Percentiles rank a stretch among this genome's conserved stretches.
These are phyloP conservation scores for Hermanozyma aechmeae DNA, from an alignment of 805 yeast genomes.

Conservation along the genomic window DNA sequence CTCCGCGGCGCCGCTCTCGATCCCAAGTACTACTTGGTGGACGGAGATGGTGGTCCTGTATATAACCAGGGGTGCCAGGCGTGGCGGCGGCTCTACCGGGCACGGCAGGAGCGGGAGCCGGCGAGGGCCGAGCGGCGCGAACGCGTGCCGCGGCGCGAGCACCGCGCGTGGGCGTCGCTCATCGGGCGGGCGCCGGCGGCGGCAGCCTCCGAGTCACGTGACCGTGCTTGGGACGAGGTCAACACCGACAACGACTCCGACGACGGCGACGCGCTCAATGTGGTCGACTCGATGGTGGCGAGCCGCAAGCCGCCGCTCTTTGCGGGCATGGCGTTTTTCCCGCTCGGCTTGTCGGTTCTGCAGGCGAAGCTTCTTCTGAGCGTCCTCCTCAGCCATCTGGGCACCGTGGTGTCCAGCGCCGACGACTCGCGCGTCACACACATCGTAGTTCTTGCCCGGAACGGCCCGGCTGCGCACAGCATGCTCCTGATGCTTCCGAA, in stretches of 20 bases:
- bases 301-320: too few species aligned
- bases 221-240: too few species aligned
- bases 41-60: constrained; percentile 10
- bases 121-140: constrained; percentile 1
- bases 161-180: too few species aligned
- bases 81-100: constrained; percentile 22
- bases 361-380: constrained; percentile 29
- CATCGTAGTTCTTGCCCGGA: constrained; percentile 20
- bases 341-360: constrained; percentile 30
- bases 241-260: too few species aligned
- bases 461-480: constrained; percentile 17
- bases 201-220: too few species aligned
- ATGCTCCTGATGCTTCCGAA: constrained; percentile 18
- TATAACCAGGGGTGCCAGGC: constrained; percentile 21
- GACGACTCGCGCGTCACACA: constrained; percentile 19
- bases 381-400: constrained; percentile 40
- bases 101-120: constrained; percentile 1
- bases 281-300: too few species aligned
- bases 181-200: too few species aligned
- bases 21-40: constrained; percentile 30
- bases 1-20: constrained; percentile 35
- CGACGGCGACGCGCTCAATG: too few species aligned
- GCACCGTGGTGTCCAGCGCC: constrained; percentile 15
- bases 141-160: constrained; percentile 1
- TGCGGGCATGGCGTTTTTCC: constrained; percentile 29